Evolutionary conservation across 1,284 basidiomycete species (phyloP).

Genomic region (Ceratobasidium sp.): DNA sequence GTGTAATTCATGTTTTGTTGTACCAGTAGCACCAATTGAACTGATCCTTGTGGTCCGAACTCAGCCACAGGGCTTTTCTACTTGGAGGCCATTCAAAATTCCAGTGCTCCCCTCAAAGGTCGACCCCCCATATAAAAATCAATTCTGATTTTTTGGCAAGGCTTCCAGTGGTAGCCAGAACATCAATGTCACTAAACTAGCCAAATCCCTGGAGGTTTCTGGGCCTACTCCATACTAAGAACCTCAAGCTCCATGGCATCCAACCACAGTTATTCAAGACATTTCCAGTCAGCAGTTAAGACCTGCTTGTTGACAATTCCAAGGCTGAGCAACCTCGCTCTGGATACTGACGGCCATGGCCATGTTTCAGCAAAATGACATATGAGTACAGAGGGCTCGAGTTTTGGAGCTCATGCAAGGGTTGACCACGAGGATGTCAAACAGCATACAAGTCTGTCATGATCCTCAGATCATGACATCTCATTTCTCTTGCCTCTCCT

Average conservation of each 20-base stretch:
- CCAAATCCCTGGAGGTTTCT: neutral
- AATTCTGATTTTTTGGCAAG: neutral
- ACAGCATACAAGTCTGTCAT: neutral
- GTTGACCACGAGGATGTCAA: neutral
- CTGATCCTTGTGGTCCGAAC: too few species aligned
- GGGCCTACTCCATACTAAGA: neutral
- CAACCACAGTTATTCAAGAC: neutral
- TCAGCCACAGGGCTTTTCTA: too few species aligned
- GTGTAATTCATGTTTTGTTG: neutral
- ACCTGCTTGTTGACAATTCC: neutral
- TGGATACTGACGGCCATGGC: neutral
- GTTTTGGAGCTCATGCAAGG: neutral
- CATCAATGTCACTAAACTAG: neutral
- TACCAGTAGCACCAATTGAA: neutral
- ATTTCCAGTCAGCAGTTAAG: neutral
- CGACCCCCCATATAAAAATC: neutral
- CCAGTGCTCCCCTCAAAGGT: neutral
- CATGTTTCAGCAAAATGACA: neutral
- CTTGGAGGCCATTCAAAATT: too few species aligned
- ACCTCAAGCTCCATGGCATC: neutral
- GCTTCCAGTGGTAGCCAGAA: neutral
- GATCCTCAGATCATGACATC: too few species aligned
- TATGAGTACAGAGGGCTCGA: neutral
- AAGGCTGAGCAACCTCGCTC: neutral
- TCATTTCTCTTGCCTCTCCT: too few species aligned